Percentiles rank a stretch among this genome's conserved stretches.
Conservation (phyloP, 495 filamentous ascomycete species). For the Amniculicola lignicola region DNA sequence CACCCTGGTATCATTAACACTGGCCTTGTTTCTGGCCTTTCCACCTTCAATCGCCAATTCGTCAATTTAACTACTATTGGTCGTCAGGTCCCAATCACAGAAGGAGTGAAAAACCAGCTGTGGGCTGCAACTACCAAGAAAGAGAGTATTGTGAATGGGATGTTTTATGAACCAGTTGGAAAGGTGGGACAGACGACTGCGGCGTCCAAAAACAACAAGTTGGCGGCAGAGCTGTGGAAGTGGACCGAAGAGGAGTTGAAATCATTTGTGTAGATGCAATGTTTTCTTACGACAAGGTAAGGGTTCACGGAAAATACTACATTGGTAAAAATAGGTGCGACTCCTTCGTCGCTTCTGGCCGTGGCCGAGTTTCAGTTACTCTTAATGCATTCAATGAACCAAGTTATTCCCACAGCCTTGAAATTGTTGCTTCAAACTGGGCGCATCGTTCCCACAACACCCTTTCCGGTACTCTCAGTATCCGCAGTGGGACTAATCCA, state of each 20-base stretch:
- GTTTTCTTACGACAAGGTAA: too few relatives aligned
- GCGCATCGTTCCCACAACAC: too few relatives aligned
- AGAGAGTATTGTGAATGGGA: slow-evolving; percentile 46
- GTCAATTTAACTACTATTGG: slow-evolving; percentile 58
- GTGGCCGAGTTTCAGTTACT: too few relatives aligned
- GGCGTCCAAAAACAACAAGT: slow-evolving; percentile 49
- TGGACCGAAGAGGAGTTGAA: slow-evolving; percentile 50
- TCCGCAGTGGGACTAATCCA: too few relatives aligned
- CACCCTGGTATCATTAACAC: slow-evolving; percentile 49
- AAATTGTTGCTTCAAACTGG: too few relatives aligned
- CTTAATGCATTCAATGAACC: too few relatives aligned
- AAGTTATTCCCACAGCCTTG: too few relatives aligned
- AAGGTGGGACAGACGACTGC: slow-evolving; percentile 52
- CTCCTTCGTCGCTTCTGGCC: too few relatives aligned
- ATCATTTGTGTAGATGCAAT: too few relatives aligned
- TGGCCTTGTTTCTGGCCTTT: slow-evolving; percentile 49
- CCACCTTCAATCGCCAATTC: slow-evolving; percentile 45
- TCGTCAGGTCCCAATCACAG: slow-evolving; percentile 46
- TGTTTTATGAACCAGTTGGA: slow-evolving; percentile 62
- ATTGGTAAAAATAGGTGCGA: too few relatives aligned
- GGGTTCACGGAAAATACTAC: too few relatives aligned
- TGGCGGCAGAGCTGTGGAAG: slow-evolving; percentile 59
- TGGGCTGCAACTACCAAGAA: slow-evolving; percentile 54
- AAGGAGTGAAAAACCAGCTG: slow-evolving; percentile 54
- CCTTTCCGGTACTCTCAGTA: too few relatives aligned